A percentile compares a stretch with the other conserved stretches of the same genome.
These are phyloP conservation scores for Pythium rishiriense DNA, from an alignment of 352 stramenopile species.

Conservation along the genomic window DNA sequence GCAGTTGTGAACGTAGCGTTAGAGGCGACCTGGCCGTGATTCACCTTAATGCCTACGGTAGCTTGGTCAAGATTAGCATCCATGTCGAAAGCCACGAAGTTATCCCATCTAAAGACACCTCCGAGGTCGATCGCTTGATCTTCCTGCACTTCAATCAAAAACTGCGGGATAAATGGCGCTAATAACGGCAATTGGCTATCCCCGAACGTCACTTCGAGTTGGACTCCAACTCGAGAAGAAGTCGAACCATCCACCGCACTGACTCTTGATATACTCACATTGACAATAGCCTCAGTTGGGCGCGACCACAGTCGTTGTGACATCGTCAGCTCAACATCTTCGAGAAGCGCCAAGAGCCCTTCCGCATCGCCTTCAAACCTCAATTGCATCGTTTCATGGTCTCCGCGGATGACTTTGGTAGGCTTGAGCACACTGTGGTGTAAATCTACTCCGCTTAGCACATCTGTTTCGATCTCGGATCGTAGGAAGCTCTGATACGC, in stretches of 20 bases:
- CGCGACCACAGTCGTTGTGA: not conserved
- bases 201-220: not conserved
- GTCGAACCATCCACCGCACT: not conserved
- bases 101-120: not conserved
- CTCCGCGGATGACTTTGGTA: not conserved
- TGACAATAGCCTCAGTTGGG: not conserved
- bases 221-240: not conserved
- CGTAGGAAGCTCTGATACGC: conserved; percentile 1
- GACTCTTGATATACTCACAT: not conserved
- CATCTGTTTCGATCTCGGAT: not conserved
- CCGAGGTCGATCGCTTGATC: not conserved
- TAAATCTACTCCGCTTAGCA: not conserved
- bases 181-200: not conserved
- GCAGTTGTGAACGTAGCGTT: not conserved
- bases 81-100: not conserved
- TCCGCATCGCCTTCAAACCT: conserved; percentile 12
- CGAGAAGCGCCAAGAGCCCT: conserved; percentile 5
- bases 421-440: not conserved
- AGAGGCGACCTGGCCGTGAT: conserved; percentile 1
- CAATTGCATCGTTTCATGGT: not conserved
- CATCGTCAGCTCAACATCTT: not conserved
- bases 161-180: not conserved
- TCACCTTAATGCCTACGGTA: not conserved
- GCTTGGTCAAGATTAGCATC: not conserved
- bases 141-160: not conserved